Conservation (phyloP, 2,329 filamentous ascomycete species). For the Ambrosiella xylebori region DNA sequence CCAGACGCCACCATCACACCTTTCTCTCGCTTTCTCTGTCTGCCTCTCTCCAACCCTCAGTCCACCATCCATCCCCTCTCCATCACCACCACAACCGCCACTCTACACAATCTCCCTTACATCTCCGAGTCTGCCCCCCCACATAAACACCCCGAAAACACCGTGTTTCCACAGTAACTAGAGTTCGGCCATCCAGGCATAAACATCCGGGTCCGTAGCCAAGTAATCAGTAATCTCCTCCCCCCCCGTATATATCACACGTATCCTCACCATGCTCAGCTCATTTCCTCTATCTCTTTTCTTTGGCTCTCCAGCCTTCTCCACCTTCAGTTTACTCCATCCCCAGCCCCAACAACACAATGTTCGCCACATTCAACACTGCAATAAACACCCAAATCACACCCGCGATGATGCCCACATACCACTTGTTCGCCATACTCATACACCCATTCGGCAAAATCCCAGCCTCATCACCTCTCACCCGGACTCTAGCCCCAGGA, state of each 20-base stretch:
- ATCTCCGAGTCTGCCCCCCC: background rate
- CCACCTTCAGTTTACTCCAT: background rate
- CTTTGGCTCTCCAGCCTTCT: background rate
- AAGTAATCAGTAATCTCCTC: no score
- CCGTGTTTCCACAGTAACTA: no score
- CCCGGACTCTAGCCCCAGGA: constrained; percentile 24
- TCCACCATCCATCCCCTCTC: background rate
- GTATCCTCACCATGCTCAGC: background rate
- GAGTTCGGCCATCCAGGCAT: no score
- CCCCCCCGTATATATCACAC: background rate
- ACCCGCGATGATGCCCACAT: constrained; percentile 35
- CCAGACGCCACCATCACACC: background rate
- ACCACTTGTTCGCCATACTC: constrained; percentile 58
- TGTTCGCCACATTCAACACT: constrained; percentile 55
- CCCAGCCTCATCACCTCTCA: constrained; percentile 16
- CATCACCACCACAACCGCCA: background rate
- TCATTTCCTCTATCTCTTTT: background rate
- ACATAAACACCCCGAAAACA: background rate
- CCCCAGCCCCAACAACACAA: constrained; percentile 42
- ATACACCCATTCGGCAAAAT: constrained; percentile 18
- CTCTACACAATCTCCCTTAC: background rate
- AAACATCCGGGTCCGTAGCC: no score
- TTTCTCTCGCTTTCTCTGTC: background rate
- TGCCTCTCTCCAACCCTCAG: background rate
- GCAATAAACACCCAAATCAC: constrained; percentile 58